Conservation (phyloP, 2,329 filamentous ascomycete genomes). For the Botrytis sinoallii region DNA sequence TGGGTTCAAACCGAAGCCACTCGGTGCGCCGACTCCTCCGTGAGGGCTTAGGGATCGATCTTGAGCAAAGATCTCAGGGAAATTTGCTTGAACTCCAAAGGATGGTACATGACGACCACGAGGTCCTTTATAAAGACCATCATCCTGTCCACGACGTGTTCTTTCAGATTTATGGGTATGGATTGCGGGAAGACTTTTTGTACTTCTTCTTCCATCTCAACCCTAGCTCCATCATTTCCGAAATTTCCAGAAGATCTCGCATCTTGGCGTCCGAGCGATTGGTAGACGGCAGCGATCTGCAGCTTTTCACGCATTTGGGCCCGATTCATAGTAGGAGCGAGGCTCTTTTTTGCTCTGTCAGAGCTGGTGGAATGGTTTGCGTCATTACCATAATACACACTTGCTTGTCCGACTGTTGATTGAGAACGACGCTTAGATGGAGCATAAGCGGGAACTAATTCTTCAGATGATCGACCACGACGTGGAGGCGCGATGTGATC, state of each 20-base stretch:
- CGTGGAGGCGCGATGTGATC: background rate
- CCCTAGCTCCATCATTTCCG: background rate
- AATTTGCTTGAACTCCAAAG: background rate
- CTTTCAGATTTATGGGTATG: background rate
- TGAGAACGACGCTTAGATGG: background rate
- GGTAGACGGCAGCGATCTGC: background rate
- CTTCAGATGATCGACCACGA: background rate
- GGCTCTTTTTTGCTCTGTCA: no score
- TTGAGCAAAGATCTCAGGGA: background rate
- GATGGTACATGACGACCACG: background rate
- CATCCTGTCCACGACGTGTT: background rate
- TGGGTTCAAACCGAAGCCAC: background rate
- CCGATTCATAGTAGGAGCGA: background rate
- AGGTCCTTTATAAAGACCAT: background rate
- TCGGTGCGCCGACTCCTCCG: no score
- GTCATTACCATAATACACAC: background rate
- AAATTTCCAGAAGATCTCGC: background rate
- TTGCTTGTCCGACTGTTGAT: background rate
- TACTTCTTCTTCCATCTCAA: background rate
- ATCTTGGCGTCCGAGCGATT: background rate
- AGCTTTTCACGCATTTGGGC: background rate
- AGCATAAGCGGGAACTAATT: background rate
- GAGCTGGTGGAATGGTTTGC: fast-evolving
- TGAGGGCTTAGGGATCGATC: no score
- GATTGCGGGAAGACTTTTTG: background rate